Conservation (phyloP, 2,329 filamentous ascomycete genomes). For the Ophiostoma sp. region DNA sequence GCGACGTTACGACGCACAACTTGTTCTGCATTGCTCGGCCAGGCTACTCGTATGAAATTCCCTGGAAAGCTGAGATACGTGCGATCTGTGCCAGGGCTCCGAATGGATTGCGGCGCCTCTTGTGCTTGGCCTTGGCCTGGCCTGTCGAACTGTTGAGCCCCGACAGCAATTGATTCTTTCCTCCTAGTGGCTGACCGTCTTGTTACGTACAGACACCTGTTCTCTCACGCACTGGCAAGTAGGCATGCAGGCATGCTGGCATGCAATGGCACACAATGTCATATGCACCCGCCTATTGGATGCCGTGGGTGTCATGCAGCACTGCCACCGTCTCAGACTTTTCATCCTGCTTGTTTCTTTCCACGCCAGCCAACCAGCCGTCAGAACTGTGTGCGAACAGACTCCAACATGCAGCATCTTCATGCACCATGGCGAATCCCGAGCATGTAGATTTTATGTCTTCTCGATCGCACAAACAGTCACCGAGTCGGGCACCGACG, state of each 20-base stretch:
- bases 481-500: background rate
- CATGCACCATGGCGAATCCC: slow-evolving; percentile 11
- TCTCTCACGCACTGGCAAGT: background rate
- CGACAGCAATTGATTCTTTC: background rate
- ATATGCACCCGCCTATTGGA: background rate
- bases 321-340: slow-evolving; percentile 7
- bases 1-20: slow-evolving; percentile 3
- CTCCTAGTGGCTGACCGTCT: background rate
- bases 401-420: background rate
- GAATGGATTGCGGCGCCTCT: no score
- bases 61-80: no score
- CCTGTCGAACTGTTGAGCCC: background rate
- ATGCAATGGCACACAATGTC: background rate
- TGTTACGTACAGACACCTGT: background rate
- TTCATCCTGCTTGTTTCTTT: background rate
- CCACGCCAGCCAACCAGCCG: slow-evolving; percentile 1
- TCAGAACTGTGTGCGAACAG: background rate
- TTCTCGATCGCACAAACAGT: background rate
- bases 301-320: background rate
- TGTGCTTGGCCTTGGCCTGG: no score
- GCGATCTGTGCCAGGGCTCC: no score
- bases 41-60: no score
- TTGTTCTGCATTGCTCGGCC: background rate
- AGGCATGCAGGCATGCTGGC: no score
- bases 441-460: background rate